Base-by-base conservation (phyloP, 2,329 filamentous ascomycete genomes). In the Aspergillus ibericus region DNA sequence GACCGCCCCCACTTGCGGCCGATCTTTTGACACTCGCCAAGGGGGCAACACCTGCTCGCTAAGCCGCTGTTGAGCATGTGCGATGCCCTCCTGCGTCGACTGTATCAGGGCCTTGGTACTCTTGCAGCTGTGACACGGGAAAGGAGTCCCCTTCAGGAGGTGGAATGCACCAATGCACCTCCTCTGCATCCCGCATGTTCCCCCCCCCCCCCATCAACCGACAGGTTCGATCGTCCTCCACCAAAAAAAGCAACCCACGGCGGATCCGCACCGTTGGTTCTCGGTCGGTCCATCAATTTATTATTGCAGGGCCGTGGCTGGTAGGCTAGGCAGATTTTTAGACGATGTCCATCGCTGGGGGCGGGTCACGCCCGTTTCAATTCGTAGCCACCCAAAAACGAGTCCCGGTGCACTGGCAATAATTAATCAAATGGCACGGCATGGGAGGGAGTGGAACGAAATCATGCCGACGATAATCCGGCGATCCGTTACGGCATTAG, bases 1-100 rank as follows among this genome's bases (percentile, higher is more conserved):
- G 62, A 65, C 38, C 29, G 34, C 62, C 29, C 63, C 67, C 63
- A 64, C 66, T 56, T 12, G 18, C 53, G 48, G 46, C 42, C 40
- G 38, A 59, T 53, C 50, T 27, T 40, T 40, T 42, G 38, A 42
- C 38, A 42, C 38, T 42, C 38, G 38, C 38, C 38, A 42, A 42
- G 38, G 38, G 38, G 38, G 18, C 18, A 5, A 5, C n/a, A 16
- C n/a, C 4, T 5, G 9, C n/a, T 38, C 16, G n/a, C n/a, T 18
- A 38, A 9, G 27, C 27, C 8, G 38, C 38, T 9, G 16, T 10
- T 20, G 38, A 42, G n/a, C 13, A 12, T 40, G 38, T 29, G 2
- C 5, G 27, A 29, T 29, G 27, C 5, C 5, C 5, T 29, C 27
- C 27, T 29, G 27, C 27, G 9, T 7, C 8, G 27, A 8, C 5